Evolutionary conservation across 495 filamentous ascomycete genomes (phyloP).

Genomic region (Neurospora tetrasperma): DNA sequence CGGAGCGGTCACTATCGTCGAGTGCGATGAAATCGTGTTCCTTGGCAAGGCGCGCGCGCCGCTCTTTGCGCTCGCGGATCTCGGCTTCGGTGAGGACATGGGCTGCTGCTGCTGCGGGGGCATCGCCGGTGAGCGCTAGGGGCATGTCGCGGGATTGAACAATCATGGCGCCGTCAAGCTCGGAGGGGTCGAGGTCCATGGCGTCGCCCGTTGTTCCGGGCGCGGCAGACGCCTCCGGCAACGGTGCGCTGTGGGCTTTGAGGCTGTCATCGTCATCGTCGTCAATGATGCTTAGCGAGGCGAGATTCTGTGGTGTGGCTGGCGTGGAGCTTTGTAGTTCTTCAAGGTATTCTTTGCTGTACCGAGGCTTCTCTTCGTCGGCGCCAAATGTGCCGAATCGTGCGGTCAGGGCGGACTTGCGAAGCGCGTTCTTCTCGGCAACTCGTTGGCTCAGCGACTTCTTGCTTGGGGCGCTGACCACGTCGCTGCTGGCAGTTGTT

Average conservation of each 20-base stretch:
- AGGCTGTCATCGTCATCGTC: constrained; percentile 8
- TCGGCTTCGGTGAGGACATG: constrained; percentile 71
- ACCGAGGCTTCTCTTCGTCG: constrained; percentile 64
- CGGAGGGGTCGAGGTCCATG: constrained; percentile 41
- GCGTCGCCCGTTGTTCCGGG: constrained; percentile 26
- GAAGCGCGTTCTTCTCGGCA: constrained; percentile 60
- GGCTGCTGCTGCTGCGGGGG: neutral
- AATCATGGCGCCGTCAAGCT: constrained; percentile 48
- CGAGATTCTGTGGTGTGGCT: constrained; percentile 54
- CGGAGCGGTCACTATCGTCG: constrained; percentile 43
- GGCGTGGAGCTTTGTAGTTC: constrained; percentile 78
- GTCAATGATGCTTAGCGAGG: constrained; percentile 17
- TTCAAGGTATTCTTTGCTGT: constrained; percentile 76
- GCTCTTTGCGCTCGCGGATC: constrained; percentile 84
- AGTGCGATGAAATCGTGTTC: constrained; percentile 74
- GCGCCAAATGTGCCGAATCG: constrained; percentile 41
- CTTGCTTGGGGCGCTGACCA: constrained; percentile 53
- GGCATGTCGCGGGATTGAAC: constrained; percentile 43
- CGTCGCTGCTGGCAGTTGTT: constrained; percentile 30
- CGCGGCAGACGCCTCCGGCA: constrained; percentile 23
- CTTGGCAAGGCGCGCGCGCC: constrained; percentile 66
- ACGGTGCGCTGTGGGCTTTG: neutral
- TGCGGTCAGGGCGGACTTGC: constrained; percentile 41
- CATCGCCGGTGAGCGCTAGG: neutral
- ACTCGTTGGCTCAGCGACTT: constrained; percentile 60